These are phyloP conservation scores for Candida ovalis DNA, from an alignment of 805 yeast genomes.

Conservation along the genomic window DNA sequence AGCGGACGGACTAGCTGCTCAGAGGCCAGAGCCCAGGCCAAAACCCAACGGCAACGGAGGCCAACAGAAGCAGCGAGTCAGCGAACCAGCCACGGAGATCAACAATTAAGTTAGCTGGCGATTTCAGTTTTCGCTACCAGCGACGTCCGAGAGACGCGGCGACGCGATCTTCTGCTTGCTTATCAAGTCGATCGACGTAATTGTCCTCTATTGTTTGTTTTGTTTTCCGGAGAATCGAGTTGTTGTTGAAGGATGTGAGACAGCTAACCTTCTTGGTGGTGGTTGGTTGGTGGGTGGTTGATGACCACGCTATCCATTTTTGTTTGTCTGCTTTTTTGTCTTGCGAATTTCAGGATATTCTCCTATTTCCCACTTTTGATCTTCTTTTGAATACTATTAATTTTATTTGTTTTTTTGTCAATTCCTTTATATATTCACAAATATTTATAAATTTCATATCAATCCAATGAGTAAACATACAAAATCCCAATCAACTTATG, in stretches of 20 bases:
- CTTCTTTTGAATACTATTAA: neutral
- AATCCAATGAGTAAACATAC: slow-evolving; percentile 46
- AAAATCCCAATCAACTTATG: slow-evolving; percentile 75
- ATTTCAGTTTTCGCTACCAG: too few species aligned
- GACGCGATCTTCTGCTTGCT: neutral
- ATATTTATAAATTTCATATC: neutral
- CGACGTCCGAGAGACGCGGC: neutral
- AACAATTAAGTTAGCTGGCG: too few species aligned
- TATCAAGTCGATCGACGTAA: neutral
- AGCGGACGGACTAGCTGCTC: too few species aligned
- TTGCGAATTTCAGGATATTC: neutral
- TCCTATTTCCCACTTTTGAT: neutral
- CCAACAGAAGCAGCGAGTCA: too few species aligned
- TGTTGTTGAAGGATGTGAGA: neutral
- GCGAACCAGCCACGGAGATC: too few species aligned
- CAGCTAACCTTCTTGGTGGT: neutral
- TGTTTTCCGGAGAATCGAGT: neutral
- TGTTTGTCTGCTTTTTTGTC: neutral
- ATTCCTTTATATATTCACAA: neutral
- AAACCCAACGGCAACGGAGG: too few species aligned
- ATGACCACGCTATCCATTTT: neutral
- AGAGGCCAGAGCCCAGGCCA: too few species aligned
- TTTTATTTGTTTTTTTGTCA: neutral
- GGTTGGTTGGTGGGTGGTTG: neutral
- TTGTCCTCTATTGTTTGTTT: neutral